Conservation (phyloP, 2,329 filamentous ascomycete species). For the Sporothrix phasma region DNA sequence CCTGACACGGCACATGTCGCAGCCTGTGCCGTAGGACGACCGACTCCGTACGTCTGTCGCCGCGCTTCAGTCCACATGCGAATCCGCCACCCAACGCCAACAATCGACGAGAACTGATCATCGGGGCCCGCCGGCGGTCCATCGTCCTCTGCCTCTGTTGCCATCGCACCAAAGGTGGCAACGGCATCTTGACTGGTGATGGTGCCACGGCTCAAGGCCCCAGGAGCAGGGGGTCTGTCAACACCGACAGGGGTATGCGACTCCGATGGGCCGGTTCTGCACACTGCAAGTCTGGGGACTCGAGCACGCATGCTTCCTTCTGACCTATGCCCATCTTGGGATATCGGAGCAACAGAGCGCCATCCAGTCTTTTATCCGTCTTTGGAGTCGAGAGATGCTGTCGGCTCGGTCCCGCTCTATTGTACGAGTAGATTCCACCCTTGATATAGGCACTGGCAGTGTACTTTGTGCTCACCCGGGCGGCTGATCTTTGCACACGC, state of each 20-base stretch:
- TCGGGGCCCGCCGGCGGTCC: too few species aligned
- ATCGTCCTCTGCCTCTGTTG: too few species aligned
- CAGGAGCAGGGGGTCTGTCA: background rate
- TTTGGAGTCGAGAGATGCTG: too few species aligned
- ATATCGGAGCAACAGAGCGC: too few species aligned
- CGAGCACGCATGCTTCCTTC: background rate
- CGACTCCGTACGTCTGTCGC: too few species aligned
- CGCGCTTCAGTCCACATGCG: too few species aligned
- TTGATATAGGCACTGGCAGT: background rate
- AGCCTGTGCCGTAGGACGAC: conserved; percentile 34
- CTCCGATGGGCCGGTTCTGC: background rate
- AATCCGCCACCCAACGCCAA: too few species aligned
- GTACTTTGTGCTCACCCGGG: background rate
- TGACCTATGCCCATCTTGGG: too few species aligned
- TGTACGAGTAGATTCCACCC: too few species aligned
- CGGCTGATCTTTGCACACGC: background rate
- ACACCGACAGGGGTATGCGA: background rate
- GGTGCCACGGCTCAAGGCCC: background rate
- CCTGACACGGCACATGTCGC: conserved; percentile 26
- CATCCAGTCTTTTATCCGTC: too few species aligned
- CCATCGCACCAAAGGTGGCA: too few species aligned
- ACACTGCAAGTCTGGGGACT: background rate
- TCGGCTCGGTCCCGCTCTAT: too few species aligned
- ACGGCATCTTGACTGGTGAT: background rate
- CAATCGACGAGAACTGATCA: background rate